These are phyloP conservation scores for Ceratocystis eucalypticola DNA, from an alignment of 2,329 filamentous ascomycete genomes.

Conservation along the genomic window DNA sequence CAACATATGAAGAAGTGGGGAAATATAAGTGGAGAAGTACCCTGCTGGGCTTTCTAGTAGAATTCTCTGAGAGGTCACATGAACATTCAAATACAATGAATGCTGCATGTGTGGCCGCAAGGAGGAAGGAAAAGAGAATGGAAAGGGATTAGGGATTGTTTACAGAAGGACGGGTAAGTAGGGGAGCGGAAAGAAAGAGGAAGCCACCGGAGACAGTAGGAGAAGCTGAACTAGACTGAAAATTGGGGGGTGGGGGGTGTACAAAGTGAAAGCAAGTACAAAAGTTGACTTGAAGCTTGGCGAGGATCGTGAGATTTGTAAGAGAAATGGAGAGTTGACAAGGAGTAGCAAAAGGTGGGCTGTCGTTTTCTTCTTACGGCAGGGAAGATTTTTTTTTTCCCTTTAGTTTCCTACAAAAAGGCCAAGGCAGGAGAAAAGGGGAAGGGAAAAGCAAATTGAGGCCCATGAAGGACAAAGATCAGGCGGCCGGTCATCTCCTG, in stretches of 20 bases:
- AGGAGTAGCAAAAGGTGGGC: neutral
- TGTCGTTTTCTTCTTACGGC: neutral
- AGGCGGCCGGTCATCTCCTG: neutral
- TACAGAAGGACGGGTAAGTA: neutral
- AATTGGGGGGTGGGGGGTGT: neutral
- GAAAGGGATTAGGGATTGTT: constrained; percentile 20
- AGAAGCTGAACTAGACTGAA: neutral
- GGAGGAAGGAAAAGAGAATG: constrained; percentile 21
- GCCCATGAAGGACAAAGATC: neutral
- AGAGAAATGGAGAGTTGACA: neutral
- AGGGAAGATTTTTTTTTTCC: neutral
- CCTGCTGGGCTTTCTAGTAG: neutral
- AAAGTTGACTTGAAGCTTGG: neutral
- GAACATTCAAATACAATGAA: neutral
- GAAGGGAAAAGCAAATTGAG: constrained; percentile 6
- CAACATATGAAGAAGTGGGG: neutral
- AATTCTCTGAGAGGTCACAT: neutral
- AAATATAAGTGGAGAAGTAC: neutral
- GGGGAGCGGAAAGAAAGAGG: neutral
- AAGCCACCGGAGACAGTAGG: neutral
- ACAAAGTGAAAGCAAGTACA: neutral
- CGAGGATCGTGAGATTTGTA: constrained; percentile 1
- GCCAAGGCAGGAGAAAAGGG: neutral
- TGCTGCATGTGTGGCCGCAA: neutral
- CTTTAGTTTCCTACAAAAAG: neutral